Percentiles rank a stretch among this genome's conserved stretches.
Evolutionary conservation across 345 rosid species (phyloP).

Genomic region (Cochlearia excelsa): DNA sequence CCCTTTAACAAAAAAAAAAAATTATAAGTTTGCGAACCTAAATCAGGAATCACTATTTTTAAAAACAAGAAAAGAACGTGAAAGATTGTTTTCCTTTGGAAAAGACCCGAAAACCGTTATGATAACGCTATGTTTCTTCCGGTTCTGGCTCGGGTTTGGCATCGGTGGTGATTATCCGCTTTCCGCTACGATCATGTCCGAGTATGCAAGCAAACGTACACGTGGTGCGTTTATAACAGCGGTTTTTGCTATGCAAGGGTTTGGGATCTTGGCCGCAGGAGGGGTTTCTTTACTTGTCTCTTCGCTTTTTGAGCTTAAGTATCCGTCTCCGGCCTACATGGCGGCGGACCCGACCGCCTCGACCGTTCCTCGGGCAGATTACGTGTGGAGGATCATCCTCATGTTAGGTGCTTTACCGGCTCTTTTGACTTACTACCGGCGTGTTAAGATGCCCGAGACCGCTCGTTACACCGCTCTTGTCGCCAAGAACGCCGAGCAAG

Average conservation of each 20-base stretch:
- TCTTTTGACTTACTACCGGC: slow-evolving; percentile 66
- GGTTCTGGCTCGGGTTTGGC: slow-evolving; percentile 85
- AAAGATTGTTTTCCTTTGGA: slow-evolving; percentile 66
- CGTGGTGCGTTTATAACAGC: slow-evolving; percentile 73
- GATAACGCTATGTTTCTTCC: slow-evolving; percentile 65
- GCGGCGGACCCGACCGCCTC: slow-evolving; percentile 37
- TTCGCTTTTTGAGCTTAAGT: background rate
- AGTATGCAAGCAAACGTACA: slow-evolving; percentile 64
- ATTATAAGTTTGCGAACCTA: no score
- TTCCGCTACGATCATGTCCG: slow-evolving; percentile 78
- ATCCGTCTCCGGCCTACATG: slow-evolving; percentile 19
- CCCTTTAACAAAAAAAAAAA: no score
- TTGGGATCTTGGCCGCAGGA: slow-evolving; percentile 63
- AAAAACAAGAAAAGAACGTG: no score
- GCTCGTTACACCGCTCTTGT: slow-evolving; percentile 77
- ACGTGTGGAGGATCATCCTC: slow-evolving; percentile 65
- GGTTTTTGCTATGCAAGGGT: slow-evolving; percentile 78
- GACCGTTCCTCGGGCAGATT: slow-evolving; percentile 59
- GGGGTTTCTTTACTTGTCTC: slow-evolving; percentile 49
- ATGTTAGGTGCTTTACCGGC: slow-evolving; percentile 84
- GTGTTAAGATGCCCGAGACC: slow-evolving; percentile 81
- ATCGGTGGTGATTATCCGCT: slow-evolving; percentile 88
- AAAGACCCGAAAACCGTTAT: slow-evolving; percentile 45
- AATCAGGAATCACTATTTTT: no score
- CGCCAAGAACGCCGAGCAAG: slow-evolving; percentile 54